Conservation (phyloP, 2,329 filamentous ascomycete genomes). For the Sporothrix protearum region DNA sequence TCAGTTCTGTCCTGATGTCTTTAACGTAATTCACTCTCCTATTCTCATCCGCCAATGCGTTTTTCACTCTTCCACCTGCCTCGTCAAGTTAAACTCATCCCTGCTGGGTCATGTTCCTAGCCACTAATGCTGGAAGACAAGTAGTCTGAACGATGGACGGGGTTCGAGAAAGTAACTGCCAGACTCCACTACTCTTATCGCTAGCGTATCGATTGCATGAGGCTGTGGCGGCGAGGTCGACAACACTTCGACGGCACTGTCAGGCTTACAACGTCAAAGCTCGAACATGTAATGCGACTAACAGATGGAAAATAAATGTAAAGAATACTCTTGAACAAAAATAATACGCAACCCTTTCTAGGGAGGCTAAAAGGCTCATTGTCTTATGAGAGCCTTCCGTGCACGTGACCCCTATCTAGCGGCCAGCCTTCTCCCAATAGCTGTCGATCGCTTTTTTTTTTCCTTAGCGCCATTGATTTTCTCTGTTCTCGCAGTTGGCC, state of each 20-base stretch:
- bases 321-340: not conserved
- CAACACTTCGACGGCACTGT: not conserved
- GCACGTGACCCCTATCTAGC: slow-evolving; percentile 8
- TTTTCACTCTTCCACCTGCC: not conserved
- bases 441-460: not conserved
- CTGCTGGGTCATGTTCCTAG: not conserved
- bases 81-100: not conserved
- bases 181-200: not conserved
- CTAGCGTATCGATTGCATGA: not conserved
- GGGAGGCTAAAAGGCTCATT: not conserved
- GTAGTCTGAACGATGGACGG: not conserved
- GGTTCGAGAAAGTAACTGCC: not conserved
- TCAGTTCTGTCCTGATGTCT: not conserved
- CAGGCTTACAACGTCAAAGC: not conserved
- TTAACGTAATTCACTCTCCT: not conserved
- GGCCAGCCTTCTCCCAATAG: not conserved
- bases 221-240: not conserved
- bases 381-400: not conserved
- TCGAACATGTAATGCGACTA: not conserved
- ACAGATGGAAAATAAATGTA: not conserved
- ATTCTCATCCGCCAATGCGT: not conserved
- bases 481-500: not conserved
- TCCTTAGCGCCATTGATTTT: slow-evolving; percentile 1
- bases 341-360: not conserved
- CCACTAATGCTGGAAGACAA: not conserved